phyloP scores from a whole-genome alignment of 176 grass and related monocot genomes.

The Rhynchospora pubera region DNA sequence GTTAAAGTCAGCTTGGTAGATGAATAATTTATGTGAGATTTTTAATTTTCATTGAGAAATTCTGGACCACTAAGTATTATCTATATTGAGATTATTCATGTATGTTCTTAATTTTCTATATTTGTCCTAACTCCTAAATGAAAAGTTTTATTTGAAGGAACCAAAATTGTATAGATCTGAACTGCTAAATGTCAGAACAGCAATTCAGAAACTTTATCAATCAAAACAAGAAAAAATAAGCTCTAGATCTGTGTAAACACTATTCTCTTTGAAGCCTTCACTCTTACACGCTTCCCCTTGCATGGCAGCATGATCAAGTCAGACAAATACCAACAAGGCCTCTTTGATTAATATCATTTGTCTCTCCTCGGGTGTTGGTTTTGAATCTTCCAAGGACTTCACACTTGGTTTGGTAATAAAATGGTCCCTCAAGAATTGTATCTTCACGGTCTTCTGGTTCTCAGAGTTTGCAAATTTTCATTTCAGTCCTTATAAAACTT shows the following conservation, averaged over 20 bases:
- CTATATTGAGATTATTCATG: neutral
- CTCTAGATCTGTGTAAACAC: conserved; percentile 1
- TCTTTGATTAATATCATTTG: conserved; percentile 25
- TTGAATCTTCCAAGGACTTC: conserved; percentile 18
- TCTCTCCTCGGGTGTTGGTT: conserved; percentile 17
- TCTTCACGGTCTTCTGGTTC: neutral
- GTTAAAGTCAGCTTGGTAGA: neutral
- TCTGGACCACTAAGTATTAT: neutral
- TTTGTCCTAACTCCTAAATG: neutral
- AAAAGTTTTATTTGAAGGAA: neutral
- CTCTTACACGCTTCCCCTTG: conserved; percentile 26
- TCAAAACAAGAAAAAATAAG: neutral
- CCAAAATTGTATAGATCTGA: neutral
- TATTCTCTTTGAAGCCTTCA: conserved; percentile 8
- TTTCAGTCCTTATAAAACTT: neutral
- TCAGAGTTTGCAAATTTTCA: neutral
- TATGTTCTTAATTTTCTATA: neutral
- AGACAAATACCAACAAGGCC: conserved; percentile 21
- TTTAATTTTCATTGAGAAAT: neutral
- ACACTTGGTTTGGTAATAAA: neutral
- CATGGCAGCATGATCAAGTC: conserved; percentile 13
- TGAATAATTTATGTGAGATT: neutral
- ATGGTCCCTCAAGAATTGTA: neutral
- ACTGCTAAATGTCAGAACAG: neutral
- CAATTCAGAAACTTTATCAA: neutral